A percentile compares a stretch with the other conserved stretches of the same genome.
These are phyloP conservation scores for Linnemannia zychae DNA, from an alignment of 192 early-diverging fungal species.

Conservation along the genomic window DNA sequence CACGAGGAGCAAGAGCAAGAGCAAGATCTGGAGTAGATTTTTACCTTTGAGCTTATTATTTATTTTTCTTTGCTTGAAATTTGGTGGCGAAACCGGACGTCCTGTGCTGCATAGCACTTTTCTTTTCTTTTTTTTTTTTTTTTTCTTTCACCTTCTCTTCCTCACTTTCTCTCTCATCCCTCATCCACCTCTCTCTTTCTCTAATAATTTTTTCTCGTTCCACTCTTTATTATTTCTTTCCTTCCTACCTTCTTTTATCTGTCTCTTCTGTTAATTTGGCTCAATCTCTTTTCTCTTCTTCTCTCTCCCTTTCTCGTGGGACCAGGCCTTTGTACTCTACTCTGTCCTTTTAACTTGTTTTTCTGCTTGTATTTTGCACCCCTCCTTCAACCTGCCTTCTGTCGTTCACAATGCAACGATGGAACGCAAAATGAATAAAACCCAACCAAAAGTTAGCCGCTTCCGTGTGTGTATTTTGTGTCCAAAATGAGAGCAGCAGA, in stretches of 20 bases:
- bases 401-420: neutral
- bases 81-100: neutral
- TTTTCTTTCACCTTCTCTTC: too few species aligned
- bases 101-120: too few species aligned
- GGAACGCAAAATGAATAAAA: too few species aligned
- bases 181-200: neutral
- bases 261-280: too few species aligned
- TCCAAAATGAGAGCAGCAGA: neutral
- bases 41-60: neutral
- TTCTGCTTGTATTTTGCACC: neutral
- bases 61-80: neutral
- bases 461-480: neutral
- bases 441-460: too few species aligned
- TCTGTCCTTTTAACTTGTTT: neutral
- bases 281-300: neutral
- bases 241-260: neutral
- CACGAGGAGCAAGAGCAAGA: neutral
- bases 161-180: neutral
- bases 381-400: neutral
- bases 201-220: conserved; percentile 11
- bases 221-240: neutral
- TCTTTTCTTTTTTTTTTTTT: neutral
- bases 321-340: neutral
- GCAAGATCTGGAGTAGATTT: neutral
- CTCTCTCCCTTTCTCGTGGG: neutral